Conservation (phyloP, 441 rosid species). For the Brassica hybrid region DNA sequence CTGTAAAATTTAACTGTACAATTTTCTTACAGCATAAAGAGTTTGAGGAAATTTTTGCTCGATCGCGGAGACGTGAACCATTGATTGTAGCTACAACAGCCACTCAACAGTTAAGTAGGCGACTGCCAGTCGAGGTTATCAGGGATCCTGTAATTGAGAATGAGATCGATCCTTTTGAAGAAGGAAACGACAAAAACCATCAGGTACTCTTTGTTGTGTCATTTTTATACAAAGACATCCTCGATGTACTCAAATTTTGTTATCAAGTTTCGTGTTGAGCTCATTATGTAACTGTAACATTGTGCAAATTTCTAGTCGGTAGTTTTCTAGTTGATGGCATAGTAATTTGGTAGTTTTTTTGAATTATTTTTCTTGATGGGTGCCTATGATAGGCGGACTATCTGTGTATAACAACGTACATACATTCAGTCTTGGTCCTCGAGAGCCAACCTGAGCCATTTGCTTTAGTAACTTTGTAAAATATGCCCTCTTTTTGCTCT, state of each 20-base stretch:
- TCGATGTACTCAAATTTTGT: conserved; percentile 17
- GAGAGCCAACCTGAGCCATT: conserved; percentile 8
- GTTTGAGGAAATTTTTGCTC: conserved; percentile 94
- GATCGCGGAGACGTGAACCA: conserved; percentile 84
- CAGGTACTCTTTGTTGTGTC: conserved; percentile 60
- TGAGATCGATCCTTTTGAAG: conserved; percentile 91
- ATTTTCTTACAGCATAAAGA: conserved; percentile 84
- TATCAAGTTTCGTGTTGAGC: conserved; percentile 20
- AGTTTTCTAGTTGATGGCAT: conserved; percentile 26
- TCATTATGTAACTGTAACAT: conserved; percentile 15
- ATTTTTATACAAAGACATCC: conserved; percentile 5
- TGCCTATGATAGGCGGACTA: conserved; percentile 6
- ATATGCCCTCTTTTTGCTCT: conserved; percentile 15
- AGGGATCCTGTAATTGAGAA: conserved; percentile 86
- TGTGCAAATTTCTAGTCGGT: conserved; percentile 28
- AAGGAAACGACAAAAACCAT: conserved; percentile 77
- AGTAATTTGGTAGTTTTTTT: neutral
- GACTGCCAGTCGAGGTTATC: conserved; percentile 83
- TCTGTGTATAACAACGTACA: conserved; percentile 15
- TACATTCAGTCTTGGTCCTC: neutral
- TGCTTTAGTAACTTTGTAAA: conserved; percentile 20
- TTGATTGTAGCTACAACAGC: conserved; percentile 81
- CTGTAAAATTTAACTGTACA: conserved; percentile 16
- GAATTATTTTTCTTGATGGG: neutral
- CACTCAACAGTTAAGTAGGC: conserved; percentile 80